Evolutionary conservation across 2,329 filamentous ascomycete species (phyloP).

Genomic region (Aureobasidium musti): DNA sequence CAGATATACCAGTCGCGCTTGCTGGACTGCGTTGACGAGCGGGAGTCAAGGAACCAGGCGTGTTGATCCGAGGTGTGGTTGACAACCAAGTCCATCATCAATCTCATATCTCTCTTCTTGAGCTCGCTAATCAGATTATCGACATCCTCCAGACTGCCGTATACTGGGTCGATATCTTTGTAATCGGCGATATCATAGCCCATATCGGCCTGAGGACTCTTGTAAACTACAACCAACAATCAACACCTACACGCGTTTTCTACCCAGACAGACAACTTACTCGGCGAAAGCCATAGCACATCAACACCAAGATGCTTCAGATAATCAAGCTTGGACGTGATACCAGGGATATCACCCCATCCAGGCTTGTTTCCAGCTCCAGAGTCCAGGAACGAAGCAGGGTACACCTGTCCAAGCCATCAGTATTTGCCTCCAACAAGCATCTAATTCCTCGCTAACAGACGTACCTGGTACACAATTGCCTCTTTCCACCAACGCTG

Average conservation of each 20-base stretch:
- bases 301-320: slow-evolving; percentile 62
- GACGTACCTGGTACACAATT: slow-evolving; percentile 40
- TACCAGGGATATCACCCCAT: slow-evolving; percentile 65
- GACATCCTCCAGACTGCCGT: slow-evolving; percentile 51
- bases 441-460: too few species aligned
- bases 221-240: slow-evolving; percentile 43
- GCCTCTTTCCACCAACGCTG: slow-evolving; percentile 45
- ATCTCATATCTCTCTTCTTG: slow-evolving; percentile 50
- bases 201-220: slow-evolving; percentile 57
- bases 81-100: slow-evolving; percentile 53
- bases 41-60: slow-evolving; percentile 60
- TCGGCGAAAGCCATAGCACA: slow-evolving; percentile 64
- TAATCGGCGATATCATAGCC: slow-evolving; percentile 54
- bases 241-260: slow-evolving; percentile 31
- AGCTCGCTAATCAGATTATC: slow-evolving; percentile 49
- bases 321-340: slow-evolving; percentile 66
- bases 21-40: slow-evolving; percentile 52
- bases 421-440: not conserved
- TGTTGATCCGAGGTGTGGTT: slow-evolving; percentile 53
- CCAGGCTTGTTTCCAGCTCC: slow-evolving; percentile 55
- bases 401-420: slow-evolving; percentile 52
- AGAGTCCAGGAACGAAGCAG: slow-evolving; percentile 60
- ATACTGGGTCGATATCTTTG: slow-evolving; percentile 51
- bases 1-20: slow-evolving; percentile 68
- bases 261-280: not conserved